Conservation (phyloP, 495 filamentous ascomycete genomes). For the Cercophora samala region DNA sequence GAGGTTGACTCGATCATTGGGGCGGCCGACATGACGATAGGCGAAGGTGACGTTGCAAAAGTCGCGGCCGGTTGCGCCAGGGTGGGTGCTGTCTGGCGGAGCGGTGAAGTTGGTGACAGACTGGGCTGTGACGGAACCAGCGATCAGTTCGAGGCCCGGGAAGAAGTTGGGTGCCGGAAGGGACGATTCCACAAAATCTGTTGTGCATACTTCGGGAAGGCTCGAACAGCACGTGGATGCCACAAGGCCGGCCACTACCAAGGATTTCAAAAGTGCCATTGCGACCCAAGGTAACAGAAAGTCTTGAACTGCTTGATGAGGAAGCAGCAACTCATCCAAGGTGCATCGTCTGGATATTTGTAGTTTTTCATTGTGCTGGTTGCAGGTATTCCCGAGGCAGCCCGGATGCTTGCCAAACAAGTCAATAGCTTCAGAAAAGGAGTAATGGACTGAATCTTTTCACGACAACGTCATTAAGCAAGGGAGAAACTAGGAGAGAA, state of each 20-base stretch:
- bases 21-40: slow-evolving; percentile 40
- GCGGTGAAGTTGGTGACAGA: slow-evolving; percentile 10
- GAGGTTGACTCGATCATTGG: slow-evolving; percentile 36
- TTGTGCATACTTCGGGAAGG: slow-evolving; percentile 9
- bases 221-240: background rate
- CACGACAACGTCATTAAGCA: background rate
- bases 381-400: background rate
- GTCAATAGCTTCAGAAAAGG: background rate
- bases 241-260: background rate
- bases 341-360: background rate
- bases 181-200: slow-evolving; percentile 4
- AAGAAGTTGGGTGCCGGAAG: slow-evolving; percentile 7
- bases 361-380: background rate
- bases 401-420: background rate
- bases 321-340: background rate
- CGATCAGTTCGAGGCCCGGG: slow-evolving; percentile 3
- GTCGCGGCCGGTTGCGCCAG: slow-evolving; percentile 2
- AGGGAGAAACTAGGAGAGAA: background rate
- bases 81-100: background rate
- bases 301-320: background rate
- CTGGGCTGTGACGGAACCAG: slow-evolving; percentile 1
- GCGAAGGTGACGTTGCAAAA: slow-evolving; percentile 49
- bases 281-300: background rate
- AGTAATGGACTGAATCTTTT: background rate
- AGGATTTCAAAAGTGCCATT: background rate